phyloP scores from a whole-genome alignment of 306 rosid genomes.

The Dalbergia cochinchinensis region DNA sequence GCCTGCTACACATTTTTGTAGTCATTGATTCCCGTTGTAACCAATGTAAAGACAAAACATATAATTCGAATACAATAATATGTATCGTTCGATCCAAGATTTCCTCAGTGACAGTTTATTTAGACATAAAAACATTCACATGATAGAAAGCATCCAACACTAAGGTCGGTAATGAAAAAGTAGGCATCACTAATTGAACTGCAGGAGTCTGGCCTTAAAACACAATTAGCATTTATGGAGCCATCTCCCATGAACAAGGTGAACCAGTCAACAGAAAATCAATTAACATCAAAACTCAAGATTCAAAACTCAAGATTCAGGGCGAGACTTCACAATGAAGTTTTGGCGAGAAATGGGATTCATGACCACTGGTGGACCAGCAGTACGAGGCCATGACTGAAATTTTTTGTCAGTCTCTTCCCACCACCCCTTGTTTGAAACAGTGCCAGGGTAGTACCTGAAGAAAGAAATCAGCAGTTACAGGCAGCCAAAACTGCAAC shows the following conservation, averaged over 20 bases:
- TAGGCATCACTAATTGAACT: conserved; percentile 27
- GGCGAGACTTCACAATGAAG: conserved; percentile 67
- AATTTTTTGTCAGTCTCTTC: conserved; percentile 93
- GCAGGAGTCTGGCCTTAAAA: conserved; percentile 45
- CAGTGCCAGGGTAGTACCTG: conserved; percentile 76
- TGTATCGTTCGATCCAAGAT: conserved; percentile 22
- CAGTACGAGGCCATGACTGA: conserved; percentile 93
- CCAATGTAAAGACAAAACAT: neutral
- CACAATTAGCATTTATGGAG: conserved; percentile 20
- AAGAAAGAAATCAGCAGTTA: conserved; percentile 41
- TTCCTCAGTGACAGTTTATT: conserved; percentile 49
- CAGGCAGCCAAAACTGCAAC: conserved; percentile 13
- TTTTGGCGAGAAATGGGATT: conserved; percentile 80
- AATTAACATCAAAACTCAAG: conserved; percentile 43
- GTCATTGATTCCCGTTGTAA: conserved; percentile 18
- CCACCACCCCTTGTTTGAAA: conserved; percentile 74
- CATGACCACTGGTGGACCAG: conserved; percentile 85
- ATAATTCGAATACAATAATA: conserved; percentile 27
- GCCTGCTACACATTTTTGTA: neutral
- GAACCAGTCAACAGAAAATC: conserved; percentile 36
- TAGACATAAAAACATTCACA: conserved; percentile 41
- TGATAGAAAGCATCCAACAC: conserved; percentile 18
- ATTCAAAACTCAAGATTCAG: no score
- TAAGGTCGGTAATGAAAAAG: neutral
- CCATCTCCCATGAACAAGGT: conserved; percentile 31